A percentile compares a stretch with the other conserved stretches of the same genome.
Conservation (phyloP, 2,329 filamentous ascomycete genomes). For the Colletotrichum abscissum region DNA sequence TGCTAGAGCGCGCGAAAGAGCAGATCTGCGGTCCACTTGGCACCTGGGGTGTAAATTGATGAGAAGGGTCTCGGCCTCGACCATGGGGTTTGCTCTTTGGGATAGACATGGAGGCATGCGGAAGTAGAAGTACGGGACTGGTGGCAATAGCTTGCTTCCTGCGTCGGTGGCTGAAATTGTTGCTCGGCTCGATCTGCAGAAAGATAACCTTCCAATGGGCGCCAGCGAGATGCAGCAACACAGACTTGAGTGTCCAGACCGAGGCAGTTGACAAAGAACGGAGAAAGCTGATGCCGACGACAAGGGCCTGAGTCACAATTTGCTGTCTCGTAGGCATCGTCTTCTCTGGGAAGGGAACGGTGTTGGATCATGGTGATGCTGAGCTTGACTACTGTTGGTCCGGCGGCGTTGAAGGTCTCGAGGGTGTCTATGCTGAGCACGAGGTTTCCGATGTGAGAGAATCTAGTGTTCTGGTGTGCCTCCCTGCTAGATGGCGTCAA, state of each 20-base stretch:
- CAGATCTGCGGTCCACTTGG: slow-evolving; percentile 22
- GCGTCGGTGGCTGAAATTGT: background rate
- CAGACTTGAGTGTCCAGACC: no score
- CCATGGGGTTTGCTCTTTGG: slow-evolving; percentile 1
- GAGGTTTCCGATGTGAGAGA: background rate
- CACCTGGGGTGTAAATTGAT: background rate
- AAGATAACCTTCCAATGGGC: background rate
- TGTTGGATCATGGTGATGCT: background rate
- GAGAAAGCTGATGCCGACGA: background rate
- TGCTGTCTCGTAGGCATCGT: background rate
- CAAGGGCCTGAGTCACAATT: background rate
- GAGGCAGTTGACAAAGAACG: background rate
- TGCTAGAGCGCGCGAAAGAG: slow-evolving; percentile 19
- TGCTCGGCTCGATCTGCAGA: background rate
- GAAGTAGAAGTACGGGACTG: background rate
- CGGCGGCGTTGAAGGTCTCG: background rate
- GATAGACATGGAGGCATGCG: background rate
- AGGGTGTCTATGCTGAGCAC: background rate
- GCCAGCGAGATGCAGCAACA: background rate
- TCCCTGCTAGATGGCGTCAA: no score
- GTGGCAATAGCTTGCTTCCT: background rate
- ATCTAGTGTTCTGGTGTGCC: background rate
- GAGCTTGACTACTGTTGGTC: background rate
- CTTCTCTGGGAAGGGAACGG: background rate
- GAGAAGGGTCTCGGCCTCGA: slow-evolving; percentile 10